phyloP scores from a whole-genome alignment of 2,329 filamentous ascomycete species.

The Fusarium coffeatum region DNA sequence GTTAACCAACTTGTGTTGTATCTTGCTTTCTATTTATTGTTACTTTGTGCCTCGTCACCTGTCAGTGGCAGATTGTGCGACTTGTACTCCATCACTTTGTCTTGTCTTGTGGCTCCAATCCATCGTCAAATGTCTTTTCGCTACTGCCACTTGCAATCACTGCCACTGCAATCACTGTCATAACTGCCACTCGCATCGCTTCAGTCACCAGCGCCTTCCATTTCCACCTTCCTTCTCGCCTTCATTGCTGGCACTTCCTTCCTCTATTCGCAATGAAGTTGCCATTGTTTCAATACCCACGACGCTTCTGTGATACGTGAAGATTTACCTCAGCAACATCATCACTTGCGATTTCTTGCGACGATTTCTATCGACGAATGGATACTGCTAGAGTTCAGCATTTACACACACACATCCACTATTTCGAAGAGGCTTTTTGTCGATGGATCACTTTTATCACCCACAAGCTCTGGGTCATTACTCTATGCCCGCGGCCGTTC shows the following conservation, averaged over 20 bases:
- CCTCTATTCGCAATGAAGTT: slow-evolving; percentile 39
- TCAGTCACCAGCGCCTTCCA: slow-evolving; percentile 13
- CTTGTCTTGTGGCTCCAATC: neutral
- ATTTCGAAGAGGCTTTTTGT: slow-evolving; percentile 3
- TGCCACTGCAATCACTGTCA: slow-evolving; percentile 35
- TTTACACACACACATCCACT: slow-evolving; percentile 18
- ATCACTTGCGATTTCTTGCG: slow-evolving; percentile 11
- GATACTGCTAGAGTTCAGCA: slow-evolving; percentile 11
- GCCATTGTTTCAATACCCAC: slow-evolving; percentile 23
- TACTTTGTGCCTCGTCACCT: slow-evolving; percentile 4
- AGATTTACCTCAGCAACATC: slow-evolving; percentile 18
- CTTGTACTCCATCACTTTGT: slow-evolving; percentile 8
- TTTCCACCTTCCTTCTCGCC: neutral
- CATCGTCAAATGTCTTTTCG: slow-evolving; percentile 6
- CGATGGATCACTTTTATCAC: slow-evolving; percentile 37
- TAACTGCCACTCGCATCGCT: slow-evolving; percentile 2
- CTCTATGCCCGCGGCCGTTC: slow-evolving; percentile 21
- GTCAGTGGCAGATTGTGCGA: slow-evolving; percentile 3
- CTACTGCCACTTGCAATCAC: slow-evolving; percentile 27
- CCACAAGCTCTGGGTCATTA: slow-evolving; percentile 28
- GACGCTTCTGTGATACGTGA: slow-evolving; percentile 39
- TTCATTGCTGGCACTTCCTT: slow-evolving; percentile 5
- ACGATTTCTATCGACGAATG: slow-evolving; percentile 26
- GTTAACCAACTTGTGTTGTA: neutral
- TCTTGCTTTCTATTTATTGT: neutral